phyloP scores from a whole-genome alignment of 371 early-diverging fungal species.

The Massospora cicadina region DNA sequence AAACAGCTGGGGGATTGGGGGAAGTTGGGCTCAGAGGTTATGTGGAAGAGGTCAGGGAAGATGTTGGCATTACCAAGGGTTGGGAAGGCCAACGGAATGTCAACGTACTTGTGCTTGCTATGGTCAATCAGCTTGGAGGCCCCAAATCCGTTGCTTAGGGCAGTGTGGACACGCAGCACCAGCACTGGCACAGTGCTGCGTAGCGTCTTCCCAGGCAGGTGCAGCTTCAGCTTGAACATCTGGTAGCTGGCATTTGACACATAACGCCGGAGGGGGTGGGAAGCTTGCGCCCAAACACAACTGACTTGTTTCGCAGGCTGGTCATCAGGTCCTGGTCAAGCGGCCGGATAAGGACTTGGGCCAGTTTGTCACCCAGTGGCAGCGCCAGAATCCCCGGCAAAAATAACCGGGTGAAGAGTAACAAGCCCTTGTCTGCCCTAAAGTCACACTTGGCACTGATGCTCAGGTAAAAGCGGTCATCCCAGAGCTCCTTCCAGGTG shows the following conservation, averaged over 20 bases:
- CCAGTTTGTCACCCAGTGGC: background rate
- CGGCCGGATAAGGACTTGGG: background rate
- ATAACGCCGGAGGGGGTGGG: background rate
- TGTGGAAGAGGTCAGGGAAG: background rate
- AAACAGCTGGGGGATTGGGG: too few species aligned
- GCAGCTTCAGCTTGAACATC: background rate
- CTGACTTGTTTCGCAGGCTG: background rate
- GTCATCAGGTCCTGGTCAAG: background rate
- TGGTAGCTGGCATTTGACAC: background rate
- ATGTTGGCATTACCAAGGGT: background rate
- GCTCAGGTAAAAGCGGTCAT: background rate
- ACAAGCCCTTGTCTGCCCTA: background rate
- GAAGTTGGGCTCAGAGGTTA: background rate
- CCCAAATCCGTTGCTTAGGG: background rate
- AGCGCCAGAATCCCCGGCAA: background rate
- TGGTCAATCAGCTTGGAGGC: background rate
- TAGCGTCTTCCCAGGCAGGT: background rate
- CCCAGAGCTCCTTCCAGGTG: background rate
- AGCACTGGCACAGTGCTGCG: background rate
- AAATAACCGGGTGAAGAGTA: background rate
- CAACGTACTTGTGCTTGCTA: background rate
- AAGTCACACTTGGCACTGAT: background rate
- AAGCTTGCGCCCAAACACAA: background rate
- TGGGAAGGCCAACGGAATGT: slow-evolving; percentile 5
- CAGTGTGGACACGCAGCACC: background rate